Evolutionary conservation across 2,329 filamentous ascomycete species (phyloP).

Genomic region (Xylaria hypoxylon): DNA sequence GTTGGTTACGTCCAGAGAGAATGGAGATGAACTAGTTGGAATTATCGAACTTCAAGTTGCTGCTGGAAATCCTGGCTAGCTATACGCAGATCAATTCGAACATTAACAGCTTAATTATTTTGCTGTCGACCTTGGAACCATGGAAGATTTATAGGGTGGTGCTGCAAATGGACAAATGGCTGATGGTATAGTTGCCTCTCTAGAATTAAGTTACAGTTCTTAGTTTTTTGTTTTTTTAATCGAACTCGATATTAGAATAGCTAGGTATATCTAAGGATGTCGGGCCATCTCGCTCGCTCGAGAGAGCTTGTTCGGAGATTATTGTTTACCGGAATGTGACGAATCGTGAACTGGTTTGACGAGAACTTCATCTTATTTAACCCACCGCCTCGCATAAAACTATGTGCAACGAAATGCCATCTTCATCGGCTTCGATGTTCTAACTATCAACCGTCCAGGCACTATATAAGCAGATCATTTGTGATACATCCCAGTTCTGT

Average conservation of each 20-base stretch:
- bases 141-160: not conserved
- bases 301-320: not conserved
- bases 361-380: not conserved
- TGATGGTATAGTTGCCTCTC: constrained; percentile 2
- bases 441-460: not conserved
- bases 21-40: not conserved
- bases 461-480: not conserved
- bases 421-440: not conserved
- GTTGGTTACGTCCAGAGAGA: constrained; percentile 7
- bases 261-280: not conserved
- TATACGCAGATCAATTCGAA: constrained; percentile 5
- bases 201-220: not conserved
- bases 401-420: not conserved
- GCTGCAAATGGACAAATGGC: not conserved
- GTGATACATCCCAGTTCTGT: not conserved
- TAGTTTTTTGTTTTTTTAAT: not conserved
- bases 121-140: not conserved
- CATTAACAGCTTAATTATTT: not conserved
- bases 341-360: constrained; percentile 5
- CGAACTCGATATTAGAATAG: not conserved
- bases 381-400: not conserved
- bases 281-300: not conserved
- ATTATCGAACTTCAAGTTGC: too few species aligned
- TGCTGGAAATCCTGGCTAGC: not conserved
- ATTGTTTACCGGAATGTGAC: not conserved